Evolutionary conservation across 257 asterid species (phyloP).

Genomic region (Nicotiana sylvestris): DNA sequence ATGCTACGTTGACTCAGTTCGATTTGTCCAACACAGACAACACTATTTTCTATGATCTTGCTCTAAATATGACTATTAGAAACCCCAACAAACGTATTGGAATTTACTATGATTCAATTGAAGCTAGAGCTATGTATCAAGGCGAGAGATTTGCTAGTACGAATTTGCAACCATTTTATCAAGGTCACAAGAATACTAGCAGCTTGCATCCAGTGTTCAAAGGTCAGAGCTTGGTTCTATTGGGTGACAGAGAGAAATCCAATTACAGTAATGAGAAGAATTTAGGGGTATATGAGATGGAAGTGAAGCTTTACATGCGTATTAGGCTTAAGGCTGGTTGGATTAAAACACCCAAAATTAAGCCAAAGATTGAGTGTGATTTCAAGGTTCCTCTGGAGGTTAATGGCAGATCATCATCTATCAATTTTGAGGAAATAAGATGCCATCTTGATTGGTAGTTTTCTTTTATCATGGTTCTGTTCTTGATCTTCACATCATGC

Average conservation of each 20-base stretch:
- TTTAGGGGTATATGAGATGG: conserved; percentile 36
- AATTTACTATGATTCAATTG: conserved; percentile 9
- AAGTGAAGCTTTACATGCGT: conserved; percentile 42
- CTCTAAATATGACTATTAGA: conserved; percentile 6
- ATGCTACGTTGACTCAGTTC: conserved; percentile 61
- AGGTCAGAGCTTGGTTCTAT: conserved; percentile 11
- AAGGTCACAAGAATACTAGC: conserved; percentile 9
- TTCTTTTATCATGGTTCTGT: too few species aligned
- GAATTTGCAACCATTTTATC: conserved; percentile 3
- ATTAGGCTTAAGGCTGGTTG: conserved; percentile 35
- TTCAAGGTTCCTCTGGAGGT: conserved; percentile 48
- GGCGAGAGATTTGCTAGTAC: background rate
- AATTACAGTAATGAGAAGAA: conserved; percentile 29
- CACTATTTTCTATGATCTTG: conserved; percentile 46
- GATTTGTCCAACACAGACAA: conserved; percentile 33
- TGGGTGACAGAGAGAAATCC: conserved; percentile 29
- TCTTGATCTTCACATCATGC: too few species aligned
- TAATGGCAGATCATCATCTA: background rate
- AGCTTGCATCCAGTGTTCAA: background rate
- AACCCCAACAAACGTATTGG: conserved; percentile 14
- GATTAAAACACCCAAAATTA: conserved; percentile 39
- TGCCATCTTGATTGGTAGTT: conserved; percentile 12
- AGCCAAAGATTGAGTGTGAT: conserved; percentile 66
- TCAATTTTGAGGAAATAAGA: background rate
- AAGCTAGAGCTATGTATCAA: background rate